Percentiles rank a stretch among this genome's conserved stretches.
Evolutionary conservation across 495 filamentous ascomycete genomes (phyloP).

Genomic region (Apiosordaria backusii): DNA sequence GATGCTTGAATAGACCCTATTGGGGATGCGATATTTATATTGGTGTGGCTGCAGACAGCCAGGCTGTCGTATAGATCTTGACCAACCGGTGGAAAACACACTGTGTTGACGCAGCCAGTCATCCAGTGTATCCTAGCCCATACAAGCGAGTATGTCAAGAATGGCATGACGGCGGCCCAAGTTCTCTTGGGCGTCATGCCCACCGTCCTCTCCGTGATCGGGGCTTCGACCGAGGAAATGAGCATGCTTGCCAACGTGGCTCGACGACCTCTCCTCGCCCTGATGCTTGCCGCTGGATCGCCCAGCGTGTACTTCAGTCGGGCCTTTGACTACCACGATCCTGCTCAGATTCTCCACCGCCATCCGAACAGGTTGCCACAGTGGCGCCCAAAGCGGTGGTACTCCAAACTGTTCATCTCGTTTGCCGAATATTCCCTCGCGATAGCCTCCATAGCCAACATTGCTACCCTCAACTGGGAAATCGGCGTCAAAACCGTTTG

Average conservation of each 20-base stretch:
- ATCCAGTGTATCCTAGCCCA: conserved; percentile 24
- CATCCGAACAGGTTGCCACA: background rate
- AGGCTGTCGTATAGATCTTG: no score
- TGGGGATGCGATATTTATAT: background rate
- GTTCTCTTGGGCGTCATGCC: conserved; percentile 27
- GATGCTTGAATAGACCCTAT: background rate
- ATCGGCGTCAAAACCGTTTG: conserved; percentile 16
- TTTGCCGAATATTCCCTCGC: conserved; percentile 18
- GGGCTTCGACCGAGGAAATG: conserved; percentile 19
- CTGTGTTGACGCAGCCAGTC: conserved; percentile 15
- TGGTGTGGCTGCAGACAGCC: background rate
- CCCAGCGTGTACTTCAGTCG: conserved; percentile 23
- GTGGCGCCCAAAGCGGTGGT: background rate
- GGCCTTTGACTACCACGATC: conserved; percentile 22
- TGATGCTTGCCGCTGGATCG: conserved; percentile 17
- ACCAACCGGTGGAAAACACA: background rate
- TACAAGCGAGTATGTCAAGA: conserved; percentile 22
- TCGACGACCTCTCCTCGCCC: conserved; percentile 19
- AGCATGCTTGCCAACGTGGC: conserved; percentile 16
- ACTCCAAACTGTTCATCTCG: background rate
- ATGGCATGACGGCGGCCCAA: conserved; percentile 17
- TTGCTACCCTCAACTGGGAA: conserved; percentile 15
- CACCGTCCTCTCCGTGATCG: conserved; percentile 21
- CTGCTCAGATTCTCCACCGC: conserved; percentile 16
- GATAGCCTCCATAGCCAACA: conserved; percentile 11